A percentile compares a stretch with the other conserved stretches of the same genome.
phyloP scores from a whole-genome alignment of 345 rosid genomes.

The Sisymbrium altissimum region DNA sequence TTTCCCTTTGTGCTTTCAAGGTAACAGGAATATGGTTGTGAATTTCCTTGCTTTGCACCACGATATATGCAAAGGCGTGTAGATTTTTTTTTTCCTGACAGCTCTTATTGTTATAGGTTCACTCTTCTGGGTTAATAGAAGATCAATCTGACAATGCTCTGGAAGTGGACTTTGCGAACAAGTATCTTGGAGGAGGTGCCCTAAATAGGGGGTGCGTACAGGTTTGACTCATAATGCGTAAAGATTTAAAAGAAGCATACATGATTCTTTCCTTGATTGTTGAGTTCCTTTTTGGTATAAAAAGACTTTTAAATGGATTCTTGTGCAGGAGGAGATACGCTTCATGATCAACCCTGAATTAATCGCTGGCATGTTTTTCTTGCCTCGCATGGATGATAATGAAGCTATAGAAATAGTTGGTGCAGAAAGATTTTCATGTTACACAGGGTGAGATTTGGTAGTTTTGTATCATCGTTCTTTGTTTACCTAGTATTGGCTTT shows the following conservation, averaged over 20 bases:
- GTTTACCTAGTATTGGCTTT: neutral
- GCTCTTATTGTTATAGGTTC: slow-evolving; percentile 42
- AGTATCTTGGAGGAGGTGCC: slow-evolving; percentile 89
- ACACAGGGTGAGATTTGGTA: slow-evolving; percentile 66
- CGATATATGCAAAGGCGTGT: neutral
- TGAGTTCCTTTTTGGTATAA: neutral
- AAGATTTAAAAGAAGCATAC: slow-evolving; percentile 1
- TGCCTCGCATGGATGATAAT: slow-evolving; percentile 84
- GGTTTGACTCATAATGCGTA: slow-evolving; percentile 40
- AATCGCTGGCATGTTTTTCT: slow-evolving; percentile 88
- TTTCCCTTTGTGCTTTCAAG: slow-evolving; percentile 69
- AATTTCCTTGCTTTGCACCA: neutral
- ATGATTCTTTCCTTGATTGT: neutral
- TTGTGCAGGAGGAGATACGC: slow-evolving; percentile 86
- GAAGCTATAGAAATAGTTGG: slow-evolving; percentile 91
- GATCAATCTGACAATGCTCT: slow-evolving; percentile 61
- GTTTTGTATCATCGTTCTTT: slow-evolving; percentile 2
- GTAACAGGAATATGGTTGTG: slow-evolving; percentile 34
- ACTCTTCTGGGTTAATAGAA: slow-evolving; percentile 64
- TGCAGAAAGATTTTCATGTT: slow-evolving; percentile 76
- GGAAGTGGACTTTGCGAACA: slow-evolving; percentile 92
- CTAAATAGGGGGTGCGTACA: slow-evolving; percentile 84
- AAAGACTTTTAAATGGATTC: neutral
- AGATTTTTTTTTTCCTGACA: neutral
- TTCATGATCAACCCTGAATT: slow-evolving; percentile 95